phyloP scores from a whole-genome alignment of 257 asterid species.

The Solanum sitiens region DNA sequence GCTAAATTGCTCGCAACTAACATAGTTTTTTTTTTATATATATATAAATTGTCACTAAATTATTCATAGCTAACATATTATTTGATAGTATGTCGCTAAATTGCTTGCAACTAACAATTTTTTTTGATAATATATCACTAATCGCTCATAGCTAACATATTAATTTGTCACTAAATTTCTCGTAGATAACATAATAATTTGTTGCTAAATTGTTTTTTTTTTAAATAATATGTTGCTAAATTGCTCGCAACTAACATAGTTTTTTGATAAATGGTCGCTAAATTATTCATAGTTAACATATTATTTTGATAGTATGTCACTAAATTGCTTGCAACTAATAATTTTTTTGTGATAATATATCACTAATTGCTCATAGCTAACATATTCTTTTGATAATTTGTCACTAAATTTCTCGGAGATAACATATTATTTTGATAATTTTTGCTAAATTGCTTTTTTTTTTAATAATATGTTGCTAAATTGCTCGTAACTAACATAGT shows the following conservation, averaged over 20 bases:
- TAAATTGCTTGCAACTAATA: not conserved
- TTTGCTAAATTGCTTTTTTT: no score
- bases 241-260: not conserved
- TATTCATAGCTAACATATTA: not conserved
- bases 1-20: not conserved
- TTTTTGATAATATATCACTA: not conserved
- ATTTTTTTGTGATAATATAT: not conserved
- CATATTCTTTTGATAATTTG: not conserved
- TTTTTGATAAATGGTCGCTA: not conserved
- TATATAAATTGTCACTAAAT: not conserved
- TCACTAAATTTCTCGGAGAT: not conserved
- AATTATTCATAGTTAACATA: not conserved
- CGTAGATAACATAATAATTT: no score
- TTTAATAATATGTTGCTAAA: not conserved
- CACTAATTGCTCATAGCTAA: no score
- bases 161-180: not conserved
- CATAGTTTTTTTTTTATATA: not conserved
- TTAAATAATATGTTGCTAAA: not conserved
- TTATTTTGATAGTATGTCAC: not conserved
- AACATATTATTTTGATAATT: no score
- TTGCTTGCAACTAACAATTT: not conserved
- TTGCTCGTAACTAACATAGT: not conserved
- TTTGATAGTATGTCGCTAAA: not conserved
- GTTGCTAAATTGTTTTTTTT: no score
- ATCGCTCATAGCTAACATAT: no score